A percentile compares a stretch with the other conserved stretches of the same genome.
Evolutionary conservation across 805 yeast species (phyloP).

Genomic region (Hanseniaspora pseudoguilliermondii): DNA sequence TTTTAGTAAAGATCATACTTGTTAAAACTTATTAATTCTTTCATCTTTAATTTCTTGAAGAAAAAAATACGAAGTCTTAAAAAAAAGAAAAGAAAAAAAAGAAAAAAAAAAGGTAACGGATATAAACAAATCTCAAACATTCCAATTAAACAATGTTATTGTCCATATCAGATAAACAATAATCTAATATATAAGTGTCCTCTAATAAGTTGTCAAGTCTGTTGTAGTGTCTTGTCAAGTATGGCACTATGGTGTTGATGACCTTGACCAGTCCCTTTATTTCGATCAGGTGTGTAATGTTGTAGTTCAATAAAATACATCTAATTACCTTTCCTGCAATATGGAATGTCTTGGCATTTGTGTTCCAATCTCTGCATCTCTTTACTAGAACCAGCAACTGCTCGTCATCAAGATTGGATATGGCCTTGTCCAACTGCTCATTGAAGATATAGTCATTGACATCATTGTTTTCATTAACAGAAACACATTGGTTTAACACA

Average conservation of each 20-base stretch:
- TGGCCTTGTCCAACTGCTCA: conserved; percentile 48
- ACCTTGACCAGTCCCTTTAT: conserved; percentile 55
- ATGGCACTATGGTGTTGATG: conserved; percentile 71
- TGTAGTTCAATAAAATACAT: conserved; percentile 46
- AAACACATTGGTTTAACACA: conserved; percentile 51
- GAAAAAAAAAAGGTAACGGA: too few species aligned
- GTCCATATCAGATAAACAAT: conserved; percentile 67
- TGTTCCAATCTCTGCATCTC: conserved; percentile 89
- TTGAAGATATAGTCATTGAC: conserved; percentile 28
- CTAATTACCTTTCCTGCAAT: conserved; percentile 68
- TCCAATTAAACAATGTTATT: conserved; percentile 22
- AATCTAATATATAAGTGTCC: conserved; percentile 75
- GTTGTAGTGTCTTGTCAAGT: conserved; percentile 70
- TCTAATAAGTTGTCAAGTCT: conserved; percentile 72
- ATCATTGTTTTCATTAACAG: conserved; percentile 30
- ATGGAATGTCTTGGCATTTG: conserved; percentile 66
- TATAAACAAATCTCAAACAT: background rate
- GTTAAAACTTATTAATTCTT: too few species aligned
- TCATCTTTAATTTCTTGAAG: background rate
- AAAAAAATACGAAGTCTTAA: too few species aligned
- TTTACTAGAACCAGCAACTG: conserved; percentile 51
- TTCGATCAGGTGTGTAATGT: conserved; percentile 44
- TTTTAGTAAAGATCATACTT: too few species aligned
- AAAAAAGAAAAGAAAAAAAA: too few species aligned
- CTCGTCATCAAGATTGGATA: conserved; percentile 44